Percentiles rank a stretch among this genome's conserved stretches.
phyloP scores from a whole-genome alignment of 2,329 filamentous ascomycete genomes.

The Diplodia corticola region DNA sequence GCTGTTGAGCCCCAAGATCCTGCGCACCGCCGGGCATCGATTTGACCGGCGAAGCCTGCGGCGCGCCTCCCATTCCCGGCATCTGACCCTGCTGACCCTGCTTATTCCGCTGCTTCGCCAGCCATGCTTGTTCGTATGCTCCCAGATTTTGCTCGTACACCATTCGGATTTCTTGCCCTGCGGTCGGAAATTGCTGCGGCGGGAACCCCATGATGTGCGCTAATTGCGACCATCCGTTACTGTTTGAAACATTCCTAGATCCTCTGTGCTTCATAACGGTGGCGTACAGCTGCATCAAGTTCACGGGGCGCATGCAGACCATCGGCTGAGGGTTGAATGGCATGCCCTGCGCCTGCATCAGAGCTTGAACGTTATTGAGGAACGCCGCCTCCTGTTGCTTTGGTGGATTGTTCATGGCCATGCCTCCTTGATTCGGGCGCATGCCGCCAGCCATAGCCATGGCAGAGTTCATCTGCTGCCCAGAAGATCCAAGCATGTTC shows the following conservation, averaged over 20 bases:
- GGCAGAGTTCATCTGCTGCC: constrained; percentile 31
- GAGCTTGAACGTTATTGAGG: constrained; percentile 72
- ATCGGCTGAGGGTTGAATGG: constrained; percentile 73
- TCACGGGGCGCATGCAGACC: constrained; percentile 71
- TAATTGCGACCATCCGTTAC: constrained; percentile 73
- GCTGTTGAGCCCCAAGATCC: constrained; percentile 53
- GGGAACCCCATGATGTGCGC: constrained; percentile 54
- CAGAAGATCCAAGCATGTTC: constrained; percentile 36
- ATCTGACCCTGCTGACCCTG: constrained; percentile 39
- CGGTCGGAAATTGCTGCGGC: constrained; percentile 56
- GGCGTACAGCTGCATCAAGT: constrained; percentile 75
- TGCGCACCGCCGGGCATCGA: constrained; percentile 32
- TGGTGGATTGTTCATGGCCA: constrained; percentile 17
- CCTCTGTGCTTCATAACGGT: constrained; percentile 75
- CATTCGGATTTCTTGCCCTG: constrained; percentile 66
- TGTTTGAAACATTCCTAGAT: constrained; percentile 69
- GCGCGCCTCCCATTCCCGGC: constrained; percentile 34
- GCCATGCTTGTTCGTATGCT: constrained; percentile 72
- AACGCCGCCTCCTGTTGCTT: constrained; percentile 29
- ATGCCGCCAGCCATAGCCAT: constrained; percentile 23
- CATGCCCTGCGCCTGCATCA: constrained; percentile 73
- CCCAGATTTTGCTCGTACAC: constrained; percentile 75
- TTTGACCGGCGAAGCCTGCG: constrained; percentile 38
- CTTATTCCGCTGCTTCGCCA: constrained; percentile 53
- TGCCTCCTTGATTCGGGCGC: constrained; percentile 23